Evolutionary conservation across 2,329 filamentous ascomycete genomes (phyloP), one percentile per base, ranked within the genome.

Genomic region (Ophiostoma ips): DNA sequence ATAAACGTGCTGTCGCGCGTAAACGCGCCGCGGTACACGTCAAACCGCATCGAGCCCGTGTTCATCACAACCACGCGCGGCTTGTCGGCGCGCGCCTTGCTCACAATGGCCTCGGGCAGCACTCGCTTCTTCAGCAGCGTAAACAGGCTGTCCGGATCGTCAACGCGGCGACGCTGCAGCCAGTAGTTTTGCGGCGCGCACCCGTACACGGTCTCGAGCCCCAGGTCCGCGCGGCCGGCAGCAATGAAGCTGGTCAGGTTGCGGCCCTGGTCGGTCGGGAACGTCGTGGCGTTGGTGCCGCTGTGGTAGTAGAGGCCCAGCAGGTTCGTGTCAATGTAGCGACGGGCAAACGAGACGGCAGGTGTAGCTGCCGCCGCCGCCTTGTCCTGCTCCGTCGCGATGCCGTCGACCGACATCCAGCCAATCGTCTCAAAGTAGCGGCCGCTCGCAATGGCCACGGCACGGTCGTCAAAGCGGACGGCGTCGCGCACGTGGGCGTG

Each of bases 341-440:
- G 77, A 43, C 90, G 77, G 49, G 75, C 73, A 62, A 94, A 95
- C 18, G 28, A n/a, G 10, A 30, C 10, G 21, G 10, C 16, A 16
- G 21, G n/a, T n/a, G n/a, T n/a, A n/a, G n/a, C n/a, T n/a, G n/a
- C 55, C 16, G 54, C 24, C 15, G n/a, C 40, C 4, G 21, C 13
- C 24, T 53, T 13, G 12, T 30, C 56, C 34, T 64, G 56, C 38
- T 63, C 57, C 50, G 15, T 36, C 24, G 33, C 31, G 31, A 77
- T 58, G 31, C 87, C 87, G 51, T 83, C 75, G 43, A 95, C 79
- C 0, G 88, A 94, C 76, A 92, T 80, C 75, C 92, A 96, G 2
- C 90, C 90, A 46, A 96, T 82, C 0, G 90, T 95, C 68, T 96
- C 90, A 71, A 95, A 84, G 64, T 95, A 96, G 1, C 90, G 77